Base-by-base conservation (phyloP, 805 yeast species). In the Wickerhamiella galacta region DNA sequence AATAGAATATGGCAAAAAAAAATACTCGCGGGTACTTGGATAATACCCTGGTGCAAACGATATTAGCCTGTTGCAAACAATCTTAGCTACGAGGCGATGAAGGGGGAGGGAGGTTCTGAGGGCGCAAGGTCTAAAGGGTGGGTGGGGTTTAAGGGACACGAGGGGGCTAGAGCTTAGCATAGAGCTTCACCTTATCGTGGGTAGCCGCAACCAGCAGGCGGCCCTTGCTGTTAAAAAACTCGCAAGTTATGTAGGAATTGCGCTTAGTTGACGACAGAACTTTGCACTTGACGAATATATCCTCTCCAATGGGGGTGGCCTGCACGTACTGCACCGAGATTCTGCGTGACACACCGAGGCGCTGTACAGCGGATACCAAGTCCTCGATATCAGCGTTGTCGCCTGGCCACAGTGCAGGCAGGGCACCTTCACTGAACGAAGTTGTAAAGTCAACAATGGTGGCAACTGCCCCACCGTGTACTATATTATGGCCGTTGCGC, bases 401-500 rank as follows among this genome's bases (percentile, higher is more conserved):
- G 5, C 25, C 39, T 6, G 33, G 23, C 50, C 51, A 53, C 38
- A 43, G 46, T 31, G 29, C 33, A 16, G 33, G 36, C 33, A 49
- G 51, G 3, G 39, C 48, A 4, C 44, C 39, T 10, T 41, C 32
- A 4, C 51, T 43, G 19, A 45, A 34, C n/a, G 43, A 34, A n/a
- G 48, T 36, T 28, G 39, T 34, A 25, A 40, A 25, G 25, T 53
- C 49, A 6, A 49, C 34, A 6, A 52, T 22, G 3, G 58, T 47
- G n/a, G 54, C 46, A 17, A 43, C 38, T 16, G 49, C 47, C 9
- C 58, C 58, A 12, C 58, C 58, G 34, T 53, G 58, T 17, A 49
- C 48, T 36, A 44, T 42, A 12, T 36, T 43, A 30, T 38, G 32
- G 25, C 34, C 28, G 34, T 51, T 51, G 20, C 36, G 31, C 39